Base-by-base conservation (phyloP, 2,329 filamentous ascomycete genomes). In the Epichloe glyceriae region DNA sequence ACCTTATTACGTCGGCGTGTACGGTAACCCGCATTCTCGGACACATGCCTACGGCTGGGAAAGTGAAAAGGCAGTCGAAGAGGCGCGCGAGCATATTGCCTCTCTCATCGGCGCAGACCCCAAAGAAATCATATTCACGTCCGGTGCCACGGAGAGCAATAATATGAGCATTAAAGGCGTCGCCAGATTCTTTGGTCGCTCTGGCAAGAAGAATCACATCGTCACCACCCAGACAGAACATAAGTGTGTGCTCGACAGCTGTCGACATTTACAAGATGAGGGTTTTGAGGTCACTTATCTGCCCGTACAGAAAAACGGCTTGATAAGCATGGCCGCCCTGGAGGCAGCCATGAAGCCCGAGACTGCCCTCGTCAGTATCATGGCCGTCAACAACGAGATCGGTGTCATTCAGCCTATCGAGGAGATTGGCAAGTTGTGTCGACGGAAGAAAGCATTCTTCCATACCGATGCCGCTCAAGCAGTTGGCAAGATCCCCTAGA, bases 91-190 rank as follows among this genome's bases (percentile, higher is more conserved):
- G 60, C 80, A 97, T 62, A 77, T 97, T 56, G 93, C 93, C 3
- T 77, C 76, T 39, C 78, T 98, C 50, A 93, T 98, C 57, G 91
- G 91, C 26, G 93, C 93, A 30, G 89, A 98, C 65, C 75, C 93
- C 5, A 98, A 98, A 70, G 93, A 98, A 67, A 97, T 98, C 57
- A 94, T 98, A 61, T 97, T 98, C 71, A 98, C 93, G 6, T 96
- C 90, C 61, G 93, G 93, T 50, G 93, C 93, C 15, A 98, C 93
- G 0, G 93, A 98, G 73, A 96, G 89, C 65, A 98, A 98, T 71
- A 98, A 98, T 63, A 98, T 98, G 93, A 95, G 89, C 69, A 88
- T 98, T 73, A 98, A 98, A 73, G 93, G 93, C 56, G 91, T 98
- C 8, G 90, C 93, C 19, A 80, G 91, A 56, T 98, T 98, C 72